phyloP scores from a whole-genome alignment of 441 rosid species.

The Pelargonium exstipulatum region DNA sequence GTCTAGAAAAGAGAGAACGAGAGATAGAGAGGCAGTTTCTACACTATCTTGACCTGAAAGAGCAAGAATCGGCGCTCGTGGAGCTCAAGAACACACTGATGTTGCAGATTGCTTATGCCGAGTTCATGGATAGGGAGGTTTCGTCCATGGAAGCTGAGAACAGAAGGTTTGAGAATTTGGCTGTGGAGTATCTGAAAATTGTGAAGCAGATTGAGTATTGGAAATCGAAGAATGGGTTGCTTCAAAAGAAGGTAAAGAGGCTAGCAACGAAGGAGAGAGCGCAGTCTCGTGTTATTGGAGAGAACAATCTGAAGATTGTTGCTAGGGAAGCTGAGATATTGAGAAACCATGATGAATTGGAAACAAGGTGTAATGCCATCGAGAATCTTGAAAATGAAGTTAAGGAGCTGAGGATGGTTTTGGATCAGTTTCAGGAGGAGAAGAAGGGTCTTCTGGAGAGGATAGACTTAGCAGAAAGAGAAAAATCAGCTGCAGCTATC shows the following conservation, averaged over 20 bases:
- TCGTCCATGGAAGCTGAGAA: slow-evolving; percentile 40
- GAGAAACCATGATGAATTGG: slow-evolving; percentile 29
- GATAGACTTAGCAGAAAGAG: slow-evolving; percentile 22
- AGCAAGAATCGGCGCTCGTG: slow-evolving; percentile 45
- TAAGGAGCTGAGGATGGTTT: slow-evolving; percentile 24
- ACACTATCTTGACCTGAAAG: slow-evolving; percentile 44
- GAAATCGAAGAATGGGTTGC: slow-evolving; percentile 38
- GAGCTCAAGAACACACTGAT: slow-evolving; percentile 42
- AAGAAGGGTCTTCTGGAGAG: slow-evolving; percentile 30
- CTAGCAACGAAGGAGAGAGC: slow-evolving; percentile 34
- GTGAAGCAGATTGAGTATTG: slow-evolving; percentile 31
- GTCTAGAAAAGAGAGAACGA: slow-evolving; percentile 41
- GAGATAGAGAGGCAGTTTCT: slow-evolving; percentile 38
- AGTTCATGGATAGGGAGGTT: slow-evolving; percentile 44
- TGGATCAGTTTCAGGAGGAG: slow-evolving; percentile 35
- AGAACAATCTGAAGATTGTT: slow-evolving; percentile 30
- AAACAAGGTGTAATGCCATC: slow-evolving; percentile 24
- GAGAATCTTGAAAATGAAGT: slow-evolving; percentile 42
- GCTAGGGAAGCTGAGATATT: slow-evolving; percentile 35
- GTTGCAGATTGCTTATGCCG: slow-evolving; percentile 36
- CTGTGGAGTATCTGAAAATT: slow-evolving; percentile 31
- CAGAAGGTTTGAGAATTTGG: slow-evolving; percentile 36
- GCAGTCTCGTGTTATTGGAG: slow-evolving; percentile 28
- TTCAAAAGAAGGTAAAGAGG: slow-evolving; percentile 43
- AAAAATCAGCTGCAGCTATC: slow-evolving; percentile 22